phyloP scores from a whole-genome alignment of 495 filamentous ascomycete species.

The Barbatosphaeria neglecta region DNA sequence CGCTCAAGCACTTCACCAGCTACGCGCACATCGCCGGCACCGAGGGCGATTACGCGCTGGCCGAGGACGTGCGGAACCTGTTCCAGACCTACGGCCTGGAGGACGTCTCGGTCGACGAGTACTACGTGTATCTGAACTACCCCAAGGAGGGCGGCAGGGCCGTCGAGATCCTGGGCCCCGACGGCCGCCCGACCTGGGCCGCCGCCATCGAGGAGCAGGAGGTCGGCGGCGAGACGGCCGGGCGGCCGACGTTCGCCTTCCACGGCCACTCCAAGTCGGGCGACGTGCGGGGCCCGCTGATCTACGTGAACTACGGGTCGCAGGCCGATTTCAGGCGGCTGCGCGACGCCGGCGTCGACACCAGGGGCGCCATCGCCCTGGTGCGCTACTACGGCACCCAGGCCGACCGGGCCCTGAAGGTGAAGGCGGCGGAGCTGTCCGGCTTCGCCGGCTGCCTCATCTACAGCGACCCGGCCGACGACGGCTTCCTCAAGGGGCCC shows the following conservation, averaged over 20 bases:
- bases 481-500: slow-evolving; percentile 60
- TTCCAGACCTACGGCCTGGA: slow-evolving; percentile 64
- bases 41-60: slow-evolving; percentile 73
- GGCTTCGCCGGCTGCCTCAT: slow-evolving; percentile 82
- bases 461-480: slow-evolving; percentile 78
- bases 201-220: slow-evolving; percentile 73
- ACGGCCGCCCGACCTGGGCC: slow-evolving; percentile 62
- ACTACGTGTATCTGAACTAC: slow-evolving; percentile 87
- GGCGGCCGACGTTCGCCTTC: slow-evolving; percentile 59
- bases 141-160: slow-evolving; percentile 64
- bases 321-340: slow-evolving; percentile 69
- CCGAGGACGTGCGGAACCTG: slow-evolving; percentile 64
- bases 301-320: slow-evolving; percentile 90
- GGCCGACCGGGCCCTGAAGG: slow-evolving; percentile 60
- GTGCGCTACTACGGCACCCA: slow-evolving; percentile 72
- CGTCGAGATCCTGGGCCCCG: slow-evolving; percentile 59
- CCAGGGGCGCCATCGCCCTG: slow-evolving; percentile 72
- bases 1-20: slow-evolving; percentile 57
- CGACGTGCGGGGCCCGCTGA: slow-evolving; percentile 79
- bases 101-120: slow-evolving; percentile 57
- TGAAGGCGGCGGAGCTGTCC: slow-evolving; percentile 77
- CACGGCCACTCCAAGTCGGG: slow-evolving; percentile 85
- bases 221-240: slow-evolving; percentile 37
- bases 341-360: slow-evolving; percentile 54
- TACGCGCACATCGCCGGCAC: slow-evolving; percentile 86